phyloP scores from a whole-genome alignment of 2,329 filamentous ascomycete species.

The Neobulgaria alba region DNA sequence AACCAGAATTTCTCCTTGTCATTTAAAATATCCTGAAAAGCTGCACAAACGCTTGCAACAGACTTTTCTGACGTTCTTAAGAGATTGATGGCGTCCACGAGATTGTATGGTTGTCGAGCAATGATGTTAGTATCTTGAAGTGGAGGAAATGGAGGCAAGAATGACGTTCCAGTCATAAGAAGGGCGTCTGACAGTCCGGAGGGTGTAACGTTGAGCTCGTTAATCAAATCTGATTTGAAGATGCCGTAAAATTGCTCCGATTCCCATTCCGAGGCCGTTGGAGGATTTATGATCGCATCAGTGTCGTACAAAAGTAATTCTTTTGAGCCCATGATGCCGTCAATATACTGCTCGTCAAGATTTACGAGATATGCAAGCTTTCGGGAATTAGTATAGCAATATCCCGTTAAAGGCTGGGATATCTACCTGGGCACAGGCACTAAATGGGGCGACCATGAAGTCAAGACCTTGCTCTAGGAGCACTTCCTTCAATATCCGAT shows the following conservation, averaged over 20 bases:
- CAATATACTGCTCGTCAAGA: conserved; percentile 54
- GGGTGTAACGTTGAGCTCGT: conserved; percentile 55
- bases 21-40: conserved; percentile 71
- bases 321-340: conserved; percentile 74
- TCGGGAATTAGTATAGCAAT: background rate
- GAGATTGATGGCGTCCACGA: conserved; percentile 71
- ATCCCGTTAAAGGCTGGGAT: conserved; percentile 14
- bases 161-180: conserved; percentile 73
- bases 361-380: conserved; percentile 73
- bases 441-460: conserved; percentile 80
- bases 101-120: conserved; percentile 43
- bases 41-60: conserved; percentile 65
- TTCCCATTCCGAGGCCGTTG: conserved; percentile 55
- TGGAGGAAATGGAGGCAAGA: conserved; percentile 70
- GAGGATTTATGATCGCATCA: conserved; percentile 58
- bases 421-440: conserved; percentile 73
- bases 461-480: conserved; percentile 60
- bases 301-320: conserved; percentile 82
- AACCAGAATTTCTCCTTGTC: conserved; percentile 66
- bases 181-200: conserved; percentile 76
- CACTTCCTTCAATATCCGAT: conserved; percentile 67
- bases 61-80: conserved; percentile 62
- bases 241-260: conserved; percentile 51
- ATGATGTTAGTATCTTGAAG: conserved; percentile 52
- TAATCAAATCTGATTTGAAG: conserved; percentile 62